Evolutionary conservation across 2,329 filamentous ascomycete species (phyloP).

Genomic region (Colletotrichum paranaense): DNA sequence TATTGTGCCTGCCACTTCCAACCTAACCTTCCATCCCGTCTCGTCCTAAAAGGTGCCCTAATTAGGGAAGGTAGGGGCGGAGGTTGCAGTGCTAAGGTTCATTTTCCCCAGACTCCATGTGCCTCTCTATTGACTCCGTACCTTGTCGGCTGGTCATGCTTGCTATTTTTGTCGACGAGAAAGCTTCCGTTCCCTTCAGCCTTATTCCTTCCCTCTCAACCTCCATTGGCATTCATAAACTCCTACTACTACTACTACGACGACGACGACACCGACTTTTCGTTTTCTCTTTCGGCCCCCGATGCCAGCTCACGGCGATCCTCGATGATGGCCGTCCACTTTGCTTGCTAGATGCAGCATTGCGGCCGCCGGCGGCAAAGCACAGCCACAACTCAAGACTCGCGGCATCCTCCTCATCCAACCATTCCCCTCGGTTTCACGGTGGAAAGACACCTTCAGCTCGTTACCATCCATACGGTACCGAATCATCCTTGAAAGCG

Average conservation of each 20-base stretch:
- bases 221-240: background rate
- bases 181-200: background rate
- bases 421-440: background rate
- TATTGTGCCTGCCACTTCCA: background rate
- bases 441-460: background rate
- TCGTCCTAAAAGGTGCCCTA: background rate
- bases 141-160: background rate
- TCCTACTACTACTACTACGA: background rate
- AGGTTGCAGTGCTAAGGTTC: background rate
- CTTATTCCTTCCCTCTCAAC: background rate
- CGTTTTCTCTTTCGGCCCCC: background rate
- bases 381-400: constrained; percentile 16
- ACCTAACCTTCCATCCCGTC: background rate
- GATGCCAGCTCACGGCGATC: background rate
- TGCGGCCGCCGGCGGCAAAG: constrained; percentile 6
- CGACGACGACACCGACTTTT: background rate
- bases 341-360: background rate
- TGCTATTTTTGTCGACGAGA: background rate
- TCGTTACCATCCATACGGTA: constrained; percentile 44
- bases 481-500: constrained; percentile 42
- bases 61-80: no score
- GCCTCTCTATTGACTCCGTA: no score
- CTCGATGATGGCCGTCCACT: background rate
- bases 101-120: no score
- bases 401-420: background rate